Conservation (phyloP, 805 yeast genomes). For the Candida boidinii region DNA sequence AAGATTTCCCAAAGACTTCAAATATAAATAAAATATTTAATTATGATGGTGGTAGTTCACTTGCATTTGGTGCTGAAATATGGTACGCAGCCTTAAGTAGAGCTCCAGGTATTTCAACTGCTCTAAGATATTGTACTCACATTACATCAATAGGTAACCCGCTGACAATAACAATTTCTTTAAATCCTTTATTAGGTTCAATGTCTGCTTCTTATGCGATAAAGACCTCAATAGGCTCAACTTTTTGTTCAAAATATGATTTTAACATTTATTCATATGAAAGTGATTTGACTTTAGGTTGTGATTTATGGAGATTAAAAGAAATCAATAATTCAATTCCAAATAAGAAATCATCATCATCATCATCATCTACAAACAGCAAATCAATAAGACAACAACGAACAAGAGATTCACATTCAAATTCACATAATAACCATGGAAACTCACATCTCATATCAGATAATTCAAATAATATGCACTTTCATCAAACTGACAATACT, state of each 20-base stretch:
- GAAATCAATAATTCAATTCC: constrained; percentile 6
- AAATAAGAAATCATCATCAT: neutral
- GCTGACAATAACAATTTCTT: constrained; percentile 73
- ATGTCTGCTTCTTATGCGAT: constrained; percentile 82
- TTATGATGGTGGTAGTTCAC: constrained; percentile 30
- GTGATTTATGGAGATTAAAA: constrained; percentile 64
- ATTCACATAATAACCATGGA: neutral
- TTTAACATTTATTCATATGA: constrained; percentile 88
- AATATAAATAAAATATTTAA: neutral
- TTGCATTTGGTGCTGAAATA: constrained; percentile 74
- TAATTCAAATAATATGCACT: neutral
- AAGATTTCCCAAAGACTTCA: constrained; percentile 3
- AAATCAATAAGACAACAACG: constrained; percentile 2
- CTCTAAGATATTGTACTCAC: constrained; percentile 76
- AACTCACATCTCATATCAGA: no score
- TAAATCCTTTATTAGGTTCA: constrained; percentile 87
- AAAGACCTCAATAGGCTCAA: constrained; percentile 63
- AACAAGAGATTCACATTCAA: neutral
- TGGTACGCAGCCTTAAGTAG: constrained; percentile 82
- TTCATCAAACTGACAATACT: neutral
- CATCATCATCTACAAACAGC: neutral
- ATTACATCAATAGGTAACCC: constrained; percentile 81
- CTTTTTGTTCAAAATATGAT: constrained; percentile 78
- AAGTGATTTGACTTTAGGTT: constrained; percentile 78
- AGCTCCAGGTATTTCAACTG: constrained; percentile 86